These are phyloP conservation scores for Epichloe gansuensis DNA, from an alignment of 2,329 filamentous ascomycete genomes.

Conservation along the genomic window DNA sequence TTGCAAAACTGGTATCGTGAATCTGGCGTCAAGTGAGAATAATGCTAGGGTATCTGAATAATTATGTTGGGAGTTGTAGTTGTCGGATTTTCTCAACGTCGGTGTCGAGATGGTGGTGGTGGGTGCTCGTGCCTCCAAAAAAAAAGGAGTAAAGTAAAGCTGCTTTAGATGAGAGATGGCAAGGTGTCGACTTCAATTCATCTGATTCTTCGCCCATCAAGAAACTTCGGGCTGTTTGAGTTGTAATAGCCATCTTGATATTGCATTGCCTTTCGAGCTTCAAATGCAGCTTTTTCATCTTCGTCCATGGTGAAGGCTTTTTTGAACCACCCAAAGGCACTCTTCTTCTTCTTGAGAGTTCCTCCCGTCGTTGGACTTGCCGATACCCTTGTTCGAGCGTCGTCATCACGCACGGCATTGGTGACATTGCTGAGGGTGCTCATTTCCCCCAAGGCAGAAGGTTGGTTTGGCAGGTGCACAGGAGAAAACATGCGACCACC, in stretches of 20 bases:
- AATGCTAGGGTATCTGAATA: background rate
- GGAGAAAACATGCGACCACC: slow-evolving; percentile 21
- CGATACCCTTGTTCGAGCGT: slow-evolving; percentile 15
- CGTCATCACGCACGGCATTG: slow-evolving; percentile 30
- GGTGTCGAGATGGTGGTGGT: background rate
- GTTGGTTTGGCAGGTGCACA: slow-evolving; percentile 33
- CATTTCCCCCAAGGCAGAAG: slow-evolving; percentile 40
- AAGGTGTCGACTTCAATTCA: background rate
- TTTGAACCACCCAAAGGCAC: slow-evolving; percentile 55
- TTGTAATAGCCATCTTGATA: slow-evolving; percentile 37
- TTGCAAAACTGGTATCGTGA: background rate
- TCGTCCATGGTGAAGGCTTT: slow-evolving; percentile 55
- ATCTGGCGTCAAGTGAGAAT: background rate
- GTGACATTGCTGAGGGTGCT: slow-evolving; percentile 45
- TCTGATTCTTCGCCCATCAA: slow-evolving; percentile 41
- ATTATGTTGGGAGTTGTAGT: background rate
- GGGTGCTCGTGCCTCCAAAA: too few species aligned
- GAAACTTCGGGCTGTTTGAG: slow-evolving; percentile 35
- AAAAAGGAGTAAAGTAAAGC: too few species aligned
- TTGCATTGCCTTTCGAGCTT: slow-evolving; percentile 37
- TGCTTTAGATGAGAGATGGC: too few species aligned
- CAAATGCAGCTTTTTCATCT: slow-evolving; percentile 47
- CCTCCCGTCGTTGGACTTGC: slow-evolving; percentile 21
- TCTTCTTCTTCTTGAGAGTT: slow-evolving; percentile 51
- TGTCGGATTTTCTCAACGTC: background rate